These are phyloP conservation scores for Nakataea oryzae DNA, from an alignment of 2,329 filamentous ascomycete genomes.

Conservation along the genomic window DNA sequence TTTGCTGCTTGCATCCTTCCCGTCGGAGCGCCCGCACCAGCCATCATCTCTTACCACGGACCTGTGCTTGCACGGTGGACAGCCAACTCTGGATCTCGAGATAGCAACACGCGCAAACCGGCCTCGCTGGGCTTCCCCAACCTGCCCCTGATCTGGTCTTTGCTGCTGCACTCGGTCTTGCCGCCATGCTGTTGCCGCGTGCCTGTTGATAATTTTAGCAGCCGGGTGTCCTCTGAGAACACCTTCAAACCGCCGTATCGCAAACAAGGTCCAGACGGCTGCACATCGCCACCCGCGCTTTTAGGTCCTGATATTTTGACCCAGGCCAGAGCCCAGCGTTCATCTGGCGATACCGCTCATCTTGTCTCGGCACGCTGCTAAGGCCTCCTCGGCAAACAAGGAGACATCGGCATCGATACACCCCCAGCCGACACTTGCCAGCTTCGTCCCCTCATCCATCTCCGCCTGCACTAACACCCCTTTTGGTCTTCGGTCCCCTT, in stretches of 20 bases:
- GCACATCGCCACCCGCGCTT: not conserved
- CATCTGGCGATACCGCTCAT: not conserved
- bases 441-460: not conserved
- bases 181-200: not conserved
- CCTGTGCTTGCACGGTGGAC: not conserved
- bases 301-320: not conserved
- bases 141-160: not conserved
- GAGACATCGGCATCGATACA: not conserved
- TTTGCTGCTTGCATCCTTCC: not conserved
- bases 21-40: no score
- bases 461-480: not conserved
- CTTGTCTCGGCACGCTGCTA: not conserved
- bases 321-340: not conserved
- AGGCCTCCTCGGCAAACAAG: not conserved
- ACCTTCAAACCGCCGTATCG: not conserved
- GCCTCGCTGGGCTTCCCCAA: not conserved
- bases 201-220: not conserved
- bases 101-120: not conserved
- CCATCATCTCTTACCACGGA: not conserved
- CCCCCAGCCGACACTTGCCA: not conserved
- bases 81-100: not conserved
- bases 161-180: not conserved
- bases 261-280: not conserved
- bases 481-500: not conserved
- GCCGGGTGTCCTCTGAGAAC: not conserved